Evolutionary conservation across 164 flowering plant species (phyloP).

Genomic region (Vitis rupestris): DNA sequence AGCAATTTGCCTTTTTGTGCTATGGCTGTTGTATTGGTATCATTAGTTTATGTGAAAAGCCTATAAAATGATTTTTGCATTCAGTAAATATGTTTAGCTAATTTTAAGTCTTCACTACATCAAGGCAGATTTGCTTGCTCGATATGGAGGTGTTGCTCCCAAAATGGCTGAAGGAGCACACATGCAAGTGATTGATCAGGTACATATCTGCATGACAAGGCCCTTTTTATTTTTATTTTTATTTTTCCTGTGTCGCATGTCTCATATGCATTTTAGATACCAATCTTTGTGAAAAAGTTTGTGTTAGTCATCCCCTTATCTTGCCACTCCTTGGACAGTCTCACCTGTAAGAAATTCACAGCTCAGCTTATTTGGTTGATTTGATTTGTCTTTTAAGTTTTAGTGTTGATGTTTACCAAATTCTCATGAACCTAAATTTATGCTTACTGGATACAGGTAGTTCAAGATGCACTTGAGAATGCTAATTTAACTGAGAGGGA

Average conservation of each 20-base stretch:
- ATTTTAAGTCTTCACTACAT: conserved; percentile 18
- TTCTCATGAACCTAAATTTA: background rate
- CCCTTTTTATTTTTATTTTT: background rate
- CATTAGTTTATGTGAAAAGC: background rate
- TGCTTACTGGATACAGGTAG: conserved; percentile 50
- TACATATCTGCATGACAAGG: no score
- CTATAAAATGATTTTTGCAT: background rate
- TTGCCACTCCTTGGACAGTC: no score
- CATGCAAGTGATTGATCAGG: conserved; percentile 72
- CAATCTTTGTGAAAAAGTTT: no score
- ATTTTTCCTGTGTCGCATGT: background rate
- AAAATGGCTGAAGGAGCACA: conserved; percentile 98
- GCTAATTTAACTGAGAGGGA: conserved; percentile 66
- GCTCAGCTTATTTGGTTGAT: no score
- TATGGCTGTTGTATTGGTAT: background rate
- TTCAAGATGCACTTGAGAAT: conserved; percentile 76
- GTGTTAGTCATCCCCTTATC: no score
- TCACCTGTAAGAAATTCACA: no score
- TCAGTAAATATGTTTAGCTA: conserved; percentile 6
- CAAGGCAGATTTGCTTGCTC: conserved; percentile 88
- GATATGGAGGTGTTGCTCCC: conserved; percentile 94
- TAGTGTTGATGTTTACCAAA: no score
- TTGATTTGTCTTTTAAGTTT: no score
- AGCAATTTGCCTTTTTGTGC: no score
- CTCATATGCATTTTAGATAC: background rate